Percentiles rank a stretch among this genome's conserved stretches.
Evolutionary conservation across 768 basidiomycete species (phyloP).

Genomic region (Mycena maculata): DNA sequence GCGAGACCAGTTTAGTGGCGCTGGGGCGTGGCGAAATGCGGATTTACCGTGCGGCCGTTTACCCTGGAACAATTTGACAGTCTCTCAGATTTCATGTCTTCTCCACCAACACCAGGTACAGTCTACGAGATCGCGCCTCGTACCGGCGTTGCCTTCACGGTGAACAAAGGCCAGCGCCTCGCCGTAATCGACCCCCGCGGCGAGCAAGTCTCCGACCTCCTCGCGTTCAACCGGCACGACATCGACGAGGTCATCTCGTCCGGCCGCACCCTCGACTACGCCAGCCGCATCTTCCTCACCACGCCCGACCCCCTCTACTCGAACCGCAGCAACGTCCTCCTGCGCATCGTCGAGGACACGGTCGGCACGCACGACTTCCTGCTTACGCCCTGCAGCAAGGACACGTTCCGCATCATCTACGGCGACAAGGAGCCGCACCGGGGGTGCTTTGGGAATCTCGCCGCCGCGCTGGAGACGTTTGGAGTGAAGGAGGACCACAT

Average conservation of each 20-base stretch:
- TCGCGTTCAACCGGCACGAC: slow-evolving; percentile 19
- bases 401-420: slow-evolving; percentile 28
- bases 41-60: too few species aligned
- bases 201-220: slow-evolving; percentile 25
- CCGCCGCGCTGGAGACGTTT: slow-evolving; percentile 13
- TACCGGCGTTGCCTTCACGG: not conserved
- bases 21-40: too few species aligned
- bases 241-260: slow-evolving; percentile 20
- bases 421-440: slow-evolving; percentile 20
- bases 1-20: too few species aligned
- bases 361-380: slow-evolving; percentile 25
- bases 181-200: slow-evolving; percentile 19
- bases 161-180: slow-evolving; percentile 1
- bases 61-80: too few species aligned
- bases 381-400: slow-evolving; percentile 21
- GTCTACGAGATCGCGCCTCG: slow-evolving; percentile 9
- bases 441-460: slow-evolving; percentile 25
- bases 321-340: slow-evolving; percentile 23
- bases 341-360: slow-evolving; percentile 26
- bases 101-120: not conserved
- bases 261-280: slow-evolving; percentile 29
- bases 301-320: slow-evolving; percentile 26
- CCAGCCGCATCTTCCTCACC: slow-evolving; percentile 23
- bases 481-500: slow-evolving; percentile 23
- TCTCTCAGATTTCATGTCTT: too few species aligned